Conservation (phyloP, 495 filamentous ascomycete species). For the Hyphodiscus hymeniophilus region DNA sequence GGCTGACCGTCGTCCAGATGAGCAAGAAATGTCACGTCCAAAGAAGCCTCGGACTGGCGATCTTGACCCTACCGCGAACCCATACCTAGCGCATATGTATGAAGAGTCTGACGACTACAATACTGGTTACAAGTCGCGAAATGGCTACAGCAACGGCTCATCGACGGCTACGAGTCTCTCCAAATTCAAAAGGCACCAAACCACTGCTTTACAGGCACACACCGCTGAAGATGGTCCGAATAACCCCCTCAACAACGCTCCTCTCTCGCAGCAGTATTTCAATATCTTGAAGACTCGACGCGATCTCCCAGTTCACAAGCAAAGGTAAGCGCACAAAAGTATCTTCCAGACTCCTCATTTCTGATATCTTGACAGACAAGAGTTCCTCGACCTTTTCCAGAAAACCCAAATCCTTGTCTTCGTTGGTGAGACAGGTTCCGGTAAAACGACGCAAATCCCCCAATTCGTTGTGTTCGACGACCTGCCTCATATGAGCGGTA, state of each 20-base stretch:
- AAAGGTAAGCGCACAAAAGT: conserved; percentile 51
- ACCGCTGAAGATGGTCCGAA: conserved; percentile 70
- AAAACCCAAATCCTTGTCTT: conserved; percentile 93
- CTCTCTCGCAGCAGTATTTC: conserved; percentile 78
- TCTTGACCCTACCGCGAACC: conserved; percentile 44
- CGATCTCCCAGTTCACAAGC: conserved; percentile 80
- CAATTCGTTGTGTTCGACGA: conserved; percentile 98
- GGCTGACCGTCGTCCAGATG: conserved; percentile 33
- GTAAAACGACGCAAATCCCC: conserved; percentile 97
- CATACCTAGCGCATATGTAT: conserved; percentile 89
- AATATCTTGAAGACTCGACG: conserved; percentile 76
- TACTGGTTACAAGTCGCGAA: conserved; percentile 23
- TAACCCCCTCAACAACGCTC: conserved; percentile 75
- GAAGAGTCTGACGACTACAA: conserved; percentile 27
- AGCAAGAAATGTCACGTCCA: conserved; percentile 27
- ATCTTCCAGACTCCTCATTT: neutral
- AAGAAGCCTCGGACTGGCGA: conserved; percentile 37
- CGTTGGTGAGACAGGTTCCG: conserved; percentile 98
- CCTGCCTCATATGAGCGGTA: conserved; percentile 71
- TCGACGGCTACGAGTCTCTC: conserved; percentile 43
- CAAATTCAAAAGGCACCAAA: conserved; percentile 66
- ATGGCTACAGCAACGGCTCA: conserved; percentile 32
- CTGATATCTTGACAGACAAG: conserved; percentile 48
- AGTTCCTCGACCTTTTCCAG: conserved; percentile 90
- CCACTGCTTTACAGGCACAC: conserved; percentile 66